phyloP scores from a whole-genome alignment of 805 yeast genomes.

The Scheffersomyces spartinae region DNA sequence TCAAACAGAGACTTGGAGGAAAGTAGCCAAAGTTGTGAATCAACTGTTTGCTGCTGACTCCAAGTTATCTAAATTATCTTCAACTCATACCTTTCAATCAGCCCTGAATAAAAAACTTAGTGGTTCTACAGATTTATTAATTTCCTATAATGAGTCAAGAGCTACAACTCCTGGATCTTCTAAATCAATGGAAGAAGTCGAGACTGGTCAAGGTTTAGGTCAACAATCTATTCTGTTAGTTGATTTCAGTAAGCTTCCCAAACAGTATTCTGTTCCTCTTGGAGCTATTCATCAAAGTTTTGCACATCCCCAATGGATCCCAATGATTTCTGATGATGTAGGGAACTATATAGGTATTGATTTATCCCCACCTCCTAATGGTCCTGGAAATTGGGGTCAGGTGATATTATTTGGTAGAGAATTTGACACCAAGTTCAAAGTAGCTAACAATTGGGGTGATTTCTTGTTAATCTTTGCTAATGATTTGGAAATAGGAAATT shows the following conservation, averaged over 20 bases:
- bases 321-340: conserved; percentile 73
- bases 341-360: conserved; percentile 93
- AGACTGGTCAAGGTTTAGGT: too few species aligned
- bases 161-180: too few species aligned
- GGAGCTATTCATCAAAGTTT: conserved; percentile 61
- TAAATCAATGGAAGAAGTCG: too few species aligned
- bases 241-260: conserved; percentile 38
- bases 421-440: conserved; percentile 76
- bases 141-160: too few species aligned
- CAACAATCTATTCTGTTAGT: too few species aligned
- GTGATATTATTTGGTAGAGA: conserved; percentile 90
- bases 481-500: conserved; percentile 78
- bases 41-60: too few species aligned
- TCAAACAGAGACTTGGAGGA: conserved; percentile 80
- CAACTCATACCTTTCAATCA: conserved; percentile 8
- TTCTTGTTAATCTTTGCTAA: conserved; percentile 74
- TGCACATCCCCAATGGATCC: conserved; percentile 90
- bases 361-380: conserved; percentile 68
- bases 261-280: conserved; percentile 61
- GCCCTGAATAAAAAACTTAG: conserved; percentile 7
- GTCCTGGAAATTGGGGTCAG: conserved; percentile 67
- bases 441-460: conserved; percentile 85
- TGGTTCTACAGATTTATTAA: too few species aligned
- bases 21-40: conserved; percentile 42
- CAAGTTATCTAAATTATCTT: conserved; percentile 11